Evolutionary conservation across 345 rosid genomes (phyloP), one percentile per base, ranked within the genome.

Genomic region (Eutrema heterophyllum): DNA sequence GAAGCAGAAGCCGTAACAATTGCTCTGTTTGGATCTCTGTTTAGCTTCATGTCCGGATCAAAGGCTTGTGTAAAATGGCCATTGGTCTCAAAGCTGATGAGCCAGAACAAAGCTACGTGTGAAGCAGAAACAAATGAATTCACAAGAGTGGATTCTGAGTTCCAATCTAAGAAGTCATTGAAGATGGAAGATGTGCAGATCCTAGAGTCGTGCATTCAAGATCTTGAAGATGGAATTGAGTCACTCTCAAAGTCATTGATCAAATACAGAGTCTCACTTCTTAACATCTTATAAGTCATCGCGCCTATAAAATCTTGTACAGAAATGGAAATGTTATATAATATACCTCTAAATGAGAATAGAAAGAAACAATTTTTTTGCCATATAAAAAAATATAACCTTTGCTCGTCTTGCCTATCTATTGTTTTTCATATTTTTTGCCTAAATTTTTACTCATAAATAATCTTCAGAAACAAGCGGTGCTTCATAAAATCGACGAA

Each of bases 161-260:
- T 88, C 49, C 70, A 67, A n/a, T 72, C 68, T 29, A 45, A 75
- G 4, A 48, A 29, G 15, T 54, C 63, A 0, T 43, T 58, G 39
- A 78, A 81, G 26, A 4, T 64, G 16, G 78, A 63, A 13, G 49
- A 72, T 24, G 67, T 79, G 8, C 62, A 75, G 51, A 70, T 46
- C 30, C 32, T 78, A 14, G 84, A 84, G 48, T 49, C 61, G 16
- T 65, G 78, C 77, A 62, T 84, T 75, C 81, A 82, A 66, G 84
- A 84, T 65, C 77, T 88, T 15, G 84, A 83, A 78, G 78, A 70
- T 36, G 88, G 82, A 51, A 54, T 81, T 7, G 78, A 86, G 41
- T 36, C 53, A 70, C 79, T 84, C 61, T 70, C 64, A 9, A 77
- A 84, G 53, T 62, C 69, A 33, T 33, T 82, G 68, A 88, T 81